Evolutionary conservation across 2,329 filamentous ascomycete genomes (phyloP).

Genomic region (Botrytis medusae): DNA sequence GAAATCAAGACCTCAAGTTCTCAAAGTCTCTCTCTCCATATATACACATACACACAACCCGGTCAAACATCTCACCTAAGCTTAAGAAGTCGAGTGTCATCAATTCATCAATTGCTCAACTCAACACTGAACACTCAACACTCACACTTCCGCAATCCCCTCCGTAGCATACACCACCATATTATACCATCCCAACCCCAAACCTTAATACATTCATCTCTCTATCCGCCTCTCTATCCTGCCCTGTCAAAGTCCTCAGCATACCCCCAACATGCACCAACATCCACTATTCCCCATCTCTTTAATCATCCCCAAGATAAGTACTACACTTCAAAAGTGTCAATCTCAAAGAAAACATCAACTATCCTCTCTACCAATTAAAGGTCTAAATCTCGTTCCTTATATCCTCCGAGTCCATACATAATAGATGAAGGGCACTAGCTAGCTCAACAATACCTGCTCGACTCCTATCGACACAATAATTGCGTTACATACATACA

Average conservation of each 20-base stretch:
- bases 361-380: neutral
- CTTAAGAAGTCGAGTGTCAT: neutral
- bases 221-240: too few species aligned
- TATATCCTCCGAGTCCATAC: neutral
- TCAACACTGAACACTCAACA: neutral
- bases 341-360: neutral
- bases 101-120: neutral
- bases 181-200: neutral
- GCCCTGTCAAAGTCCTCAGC: neutral
- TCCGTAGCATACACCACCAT: neutral
- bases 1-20: neutral
- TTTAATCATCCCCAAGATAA: neutral
- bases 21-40: too few species aligned
- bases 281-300: neutral
- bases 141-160: neutral
- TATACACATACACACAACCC: too few species aligned
- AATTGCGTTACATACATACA: neutral
- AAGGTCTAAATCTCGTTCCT: neutral
- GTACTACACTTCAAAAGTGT: neutral
- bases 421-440: neutral
- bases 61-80: neutral
- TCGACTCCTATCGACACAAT: neutral
- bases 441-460: neutral
- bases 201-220: neutral
- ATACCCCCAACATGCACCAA: neutral